Percentiles rank a stretch among this genome's conserved stretches.
Evolutionary conservation across 352 stramenopile genomes (phyloP).

Genomic region (Pythium brachiatum): DNA sequence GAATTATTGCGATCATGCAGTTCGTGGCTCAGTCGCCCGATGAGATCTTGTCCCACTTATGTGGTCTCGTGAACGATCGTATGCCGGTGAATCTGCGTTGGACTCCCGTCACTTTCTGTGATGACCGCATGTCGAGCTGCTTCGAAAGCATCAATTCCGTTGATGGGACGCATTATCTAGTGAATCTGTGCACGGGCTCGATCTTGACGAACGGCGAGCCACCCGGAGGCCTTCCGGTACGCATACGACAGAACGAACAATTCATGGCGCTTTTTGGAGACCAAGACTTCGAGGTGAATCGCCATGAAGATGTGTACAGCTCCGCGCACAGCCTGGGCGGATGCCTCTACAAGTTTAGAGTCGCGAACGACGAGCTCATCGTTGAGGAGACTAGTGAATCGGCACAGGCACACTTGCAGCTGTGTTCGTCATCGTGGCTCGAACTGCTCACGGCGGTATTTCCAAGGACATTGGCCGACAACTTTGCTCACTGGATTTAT

Average conservation of each 20-base stretch:
- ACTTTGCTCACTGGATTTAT: slow-evolving; percentile 59
- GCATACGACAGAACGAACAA: neutral
- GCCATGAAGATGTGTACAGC: too few relatives aligned
- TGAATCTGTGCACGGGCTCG: slow-evolving; percentile 23
- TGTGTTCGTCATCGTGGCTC: slow-evolving; percentile 26
- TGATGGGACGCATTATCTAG: slow-evolving; percentile 14
- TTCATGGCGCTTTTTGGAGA: slow-evolving; percentile 21
- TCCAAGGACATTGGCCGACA: slow-evolving; percentile 26
- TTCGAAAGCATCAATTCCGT: slow-evolving; percentile 8
- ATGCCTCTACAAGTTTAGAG: slow-evolving; percentile 3
- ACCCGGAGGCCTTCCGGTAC: slow-evolving; percentile 12
- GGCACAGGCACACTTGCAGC: neutral
- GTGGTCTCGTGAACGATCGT: slow-evolving; percentile 8
- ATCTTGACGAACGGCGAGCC: slow-evolving; percentile 17
- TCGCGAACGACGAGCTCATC: neutral
- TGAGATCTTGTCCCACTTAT: neutral
- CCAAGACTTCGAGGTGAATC: slow-evolving; percentile 26
- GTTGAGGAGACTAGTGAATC: slow-evolving; percentile 1
- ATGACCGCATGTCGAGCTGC: neutral
- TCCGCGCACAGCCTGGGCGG: slow-evolving; percentile 8
- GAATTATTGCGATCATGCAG: neutral
- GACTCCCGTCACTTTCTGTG: neutral
- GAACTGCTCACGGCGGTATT: slow-evolving; percentile 19
- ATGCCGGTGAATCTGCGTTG: slow-evolving; percentile 8
- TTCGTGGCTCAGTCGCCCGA: neutral